Conservation (phyloP, 2,329 filamentous ascomycete species). For the Aureobasidium musti region DNA sequence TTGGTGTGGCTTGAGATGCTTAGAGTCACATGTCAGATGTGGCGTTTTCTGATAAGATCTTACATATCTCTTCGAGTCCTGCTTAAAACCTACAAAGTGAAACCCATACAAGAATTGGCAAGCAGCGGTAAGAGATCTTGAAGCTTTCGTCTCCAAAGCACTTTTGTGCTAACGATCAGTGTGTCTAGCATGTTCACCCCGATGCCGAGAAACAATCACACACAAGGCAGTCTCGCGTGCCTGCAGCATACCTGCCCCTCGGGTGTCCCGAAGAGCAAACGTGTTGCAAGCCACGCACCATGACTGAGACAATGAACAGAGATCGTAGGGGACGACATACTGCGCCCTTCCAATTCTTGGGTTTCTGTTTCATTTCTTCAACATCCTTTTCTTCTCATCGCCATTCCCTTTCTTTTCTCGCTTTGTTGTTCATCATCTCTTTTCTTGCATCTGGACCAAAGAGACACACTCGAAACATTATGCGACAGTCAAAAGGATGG, state of each 20-base stretch:
- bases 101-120: conserved; percentile 4
- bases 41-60: neutral
- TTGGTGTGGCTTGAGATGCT: conserved; percentile 27
- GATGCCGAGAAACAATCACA: conserved; percentile 31
- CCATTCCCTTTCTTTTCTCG: neutral
- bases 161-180: neutral
- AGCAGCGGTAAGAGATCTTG: neutral
- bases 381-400: neutral
- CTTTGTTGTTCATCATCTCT: conserved; percentile 5
- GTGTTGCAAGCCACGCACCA: neutral
- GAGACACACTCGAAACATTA: neutral
- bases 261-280: neutral
- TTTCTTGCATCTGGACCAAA: neutral
- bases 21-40: neutral
- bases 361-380: neutral
- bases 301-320: conserved; percentile 34
- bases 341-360: neutral
- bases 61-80: neutral
- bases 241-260: conserved; percentile 24
- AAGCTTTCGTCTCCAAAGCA: too few relatives aligned
- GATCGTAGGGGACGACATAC: conserved; percentile 31
- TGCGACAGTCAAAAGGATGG: neutral
- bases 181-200: conserved; percentile 4
- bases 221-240: conserved; percentile 3
- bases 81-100: neutral